Base-by-base conservation (phyloP, 495 filamentous ascomycete species). In the Cryomyces minteri region DNA sequence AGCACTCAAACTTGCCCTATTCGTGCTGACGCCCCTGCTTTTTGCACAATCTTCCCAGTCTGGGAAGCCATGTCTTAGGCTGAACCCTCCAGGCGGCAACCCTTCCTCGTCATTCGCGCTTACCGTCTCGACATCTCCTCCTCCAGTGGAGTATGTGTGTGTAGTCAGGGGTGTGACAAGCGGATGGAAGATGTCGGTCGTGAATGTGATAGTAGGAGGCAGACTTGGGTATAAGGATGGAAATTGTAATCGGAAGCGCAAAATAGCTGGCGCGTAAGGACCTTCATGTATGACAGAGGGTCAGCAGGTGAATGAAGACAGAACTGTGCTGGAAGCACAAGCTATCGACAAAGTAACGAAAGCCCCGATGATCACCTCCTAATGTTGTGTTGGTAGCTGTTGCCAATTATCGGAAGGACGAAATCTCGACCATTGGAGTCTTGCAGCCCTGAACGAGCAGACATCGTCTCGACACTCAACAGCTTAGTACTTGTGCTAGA, bases 141-240 rank as follows among this genome's bases (percentile, higher is more conserved):
- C 71, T 48, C 78, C 74, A 25, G 82, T 85, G 40, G 82, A 80
- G 64, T 88, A 90, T 48, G 84, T 88, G 60, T 92, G 85, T 3
- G 85, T 92, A 5, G 85, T 94, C 10, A 88, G 68, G 14, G 88
- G 85, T 3, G 87, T 81, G 54, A 96, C 77, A 29, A 98, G 70
- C 9, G 88, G 90, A 62, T 98, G 88, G 60, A 94, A 98, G 43
- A 95, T 77, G 52, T 95, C 88, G 39, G 82, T 90, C 30, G 74
- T 67, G 59, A 98, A 93, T 37, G 77, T 88, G 41, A 98, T 76
- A 4, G 84, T 67, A 5, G 90, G 90, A 37, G 90, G 83, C 6
- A 80, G 62, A 32, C 68, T 62, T 4, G 90, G 90, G 56, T 94
- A 95, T 29, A 68, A 68, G 50, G 79, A 64, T 6, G 90, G 85